phyloP scores from a whole-genome alignment of 805 yeast genomes.

The Suhomyces prunicola region DNA sequence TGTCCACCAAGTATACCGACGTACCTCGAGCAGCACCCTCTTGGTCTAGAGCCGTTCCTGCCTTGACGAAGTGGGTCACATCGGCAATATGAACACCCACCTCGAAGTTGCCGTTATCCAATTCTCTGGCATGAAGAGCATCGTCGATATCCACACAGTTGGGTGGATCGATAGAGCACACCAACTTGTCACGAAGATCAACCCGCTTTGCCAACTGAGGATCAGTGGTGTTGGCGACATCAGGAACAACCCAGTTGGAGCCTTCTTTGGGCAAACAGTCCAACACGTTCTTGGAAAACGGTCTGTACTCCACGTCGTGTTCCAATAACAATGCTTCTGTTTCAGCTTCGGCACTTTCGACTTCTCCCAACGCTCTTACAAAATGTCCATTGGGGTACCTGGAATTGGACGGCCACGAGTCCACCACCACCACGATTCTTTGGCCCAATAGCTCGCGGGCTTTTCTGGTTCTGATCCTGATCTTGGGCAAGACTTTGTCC shows the following conservation, averaged over 20 bases:
- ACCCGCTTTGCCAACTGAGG: conserved; percentile 59
- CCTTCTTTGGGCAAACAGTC: conserved; percentile 94
- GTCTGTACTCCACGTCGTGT: conserved; percentile 95
- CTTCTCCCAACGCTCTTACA: conserved; percentile 81
- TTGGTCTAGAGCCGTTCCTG: conserved; percentile 85
- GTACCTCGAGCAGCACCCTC: conserved; percentile 98
- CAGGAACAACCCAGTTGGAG: conserved; percentile 88
- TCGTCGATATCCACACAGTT: conserved; percentile 98
- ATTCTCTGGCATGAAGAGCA: conserved; percentile 81
- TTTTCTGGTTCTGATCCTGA: conserved; percentile 83
- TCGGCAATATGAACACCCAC: conserved; percentile 99
- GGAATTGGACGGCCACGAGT: conserved; percentile 84
- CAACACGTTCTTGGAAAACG: conserved; percentile 87
- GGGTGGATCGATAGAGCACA: conserved; percentile 97
- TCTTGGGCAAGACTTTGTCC: conserved; percentile 85
- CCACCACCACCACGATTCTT: conserved; percentile 89
- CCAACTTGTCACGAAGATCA: conserved; percentile 83
- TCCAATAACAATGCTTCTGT: conserved; percentile 91
- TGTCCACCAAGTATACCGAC: conserved; percentile 93
- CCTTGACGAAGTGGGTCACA: conserved; percentile 94
- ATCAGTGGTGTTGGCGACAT: conserved; percentile 49
- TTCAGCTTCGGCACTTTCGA: conserved; percentile 92
- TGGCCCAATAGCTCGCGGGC: conserved; percentile 80
- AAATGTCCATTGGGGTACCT: conserved; percentile 93
- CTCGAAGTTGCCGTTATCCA: conserved; percentile 93